Conservation (phyloP, 2,329 filamentous ascomycete genomes). For the Hypoxylon sp. region DNA sequence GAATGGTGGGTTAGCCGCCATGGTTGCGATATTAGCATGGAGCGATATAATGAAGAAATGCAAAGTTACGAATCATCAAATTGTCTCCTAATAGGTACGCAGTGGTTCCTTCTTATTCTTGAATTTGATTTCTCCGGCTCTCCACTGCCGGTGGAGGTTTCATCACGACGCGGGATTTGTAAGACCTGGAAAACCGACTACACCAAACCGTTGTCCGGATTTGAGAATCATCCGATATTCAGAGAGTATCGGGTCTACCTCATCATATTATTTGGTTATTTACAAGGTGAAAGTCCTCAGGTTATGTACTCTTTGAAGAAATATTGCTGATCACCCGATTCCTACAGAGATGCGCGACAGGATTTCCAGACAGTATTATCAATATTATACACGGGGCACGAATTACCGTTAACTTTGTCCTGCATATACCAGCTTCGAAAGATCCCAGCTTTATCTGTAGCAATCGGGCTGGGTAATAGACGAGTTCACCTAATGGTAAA, state of each 20-base stretch:
- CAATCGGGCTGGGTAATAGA: not conserved
- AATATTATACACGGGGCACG: not conserved
- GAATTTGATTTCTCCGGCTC: not conserved
- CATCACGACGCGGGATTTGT: not conserved
- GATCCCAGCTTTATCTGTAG: not conserved
- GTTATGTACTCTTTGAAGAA: too few species aligned
- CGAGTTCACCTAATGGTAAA: not conserved
- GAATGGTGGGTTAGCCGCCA: constrained; percentile 13
- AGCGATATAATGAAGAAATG: not conserved
- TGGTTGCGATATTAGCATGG: not conserved
- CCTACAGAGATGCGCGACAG: not conserved
- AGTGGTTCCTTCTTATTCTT: constrained; percentile 9
- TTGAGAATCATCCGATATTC: not conserved
- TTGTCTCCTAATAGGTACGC: not conserved
- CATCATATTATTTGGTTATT: too few species aligned
- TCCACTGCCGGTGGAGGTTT: constrained; percentile 22
- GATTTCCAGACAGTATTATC: not conserved
- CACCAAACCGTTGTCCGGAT: not conserved
- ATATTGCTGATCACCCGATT: too few species aligned
- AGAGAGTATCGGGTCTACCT: not conserved
- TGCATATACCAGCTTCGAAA: not conserved
- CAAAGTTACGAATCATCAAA: not conserved
- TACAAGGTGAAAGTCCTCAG: too few species aligned
- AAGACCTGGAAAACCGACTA: not conserved
- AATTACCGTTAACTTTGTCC: not conserved